phyloP scores from a whole-genome alignment of 495 filamentous ascomycete species.

The Cercophora sp. region DNA sequence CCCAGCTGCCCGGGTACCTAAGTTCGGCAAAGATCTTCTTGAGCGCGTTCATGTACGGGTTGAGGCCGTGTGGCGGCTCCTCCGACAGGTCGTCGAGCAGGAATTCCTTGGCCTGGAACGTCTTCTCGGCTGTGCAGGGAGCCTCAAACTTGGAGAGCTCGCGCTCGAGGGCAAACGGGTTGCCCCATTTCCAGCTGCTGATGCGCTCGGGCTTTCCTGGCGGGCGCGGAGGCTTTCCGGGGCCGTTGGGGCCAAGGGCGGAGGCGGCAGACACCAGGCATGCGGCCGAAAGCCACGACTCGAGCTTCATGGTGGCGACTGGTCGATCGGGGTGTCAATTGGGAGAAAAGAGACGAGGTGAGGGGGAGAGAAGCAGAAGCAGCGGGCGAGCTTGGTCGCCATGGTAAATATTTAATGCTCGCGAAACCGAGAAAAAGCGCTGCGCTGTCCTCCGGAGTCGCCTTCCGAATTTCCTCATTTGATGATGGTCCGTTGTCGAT shows the following conservation, averaged over 20 bases:
- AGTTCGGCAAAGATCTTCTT: slow-evolving; percentile 26
- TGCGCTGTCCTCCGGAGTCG: slow-evolving; percentile 33
- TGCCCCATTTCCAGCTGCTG: slow-evolving; percentile 26
- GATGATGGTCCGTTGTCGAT: slow-evolving; percentile 19
- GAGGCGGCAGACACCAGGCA: slow-evolving; percentile 15
- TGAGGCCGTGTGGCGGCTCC: slow-evolving; percentile 20
- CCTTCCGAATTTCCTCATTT: slow-evolving; percentile 33
- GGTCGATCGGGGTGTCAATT: neutral
- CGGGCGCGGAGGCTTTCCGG: slow-evolving; percentile 18
- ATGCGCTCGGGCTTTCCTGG: slow-evolving; percentile 20
- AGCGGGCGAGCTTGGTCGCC: neutral
- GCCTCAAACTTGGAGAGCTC: slow-evolving; percentile 15
- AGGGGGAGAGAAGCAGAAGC: neutral
- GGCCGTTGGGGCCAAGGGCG: slow-evolving; percentile 23
- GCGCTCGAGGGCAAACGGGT: slow-evolving; percentile 24
- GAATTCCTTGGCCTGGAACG: slow-evolving; percentile 27
- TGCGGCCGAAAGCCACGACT: slow-evolving; percentile 14
- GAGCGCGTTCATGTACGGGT: slow-evolving; percentile 27
- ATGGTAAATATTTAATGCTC: slow-evolving; percentile 9
- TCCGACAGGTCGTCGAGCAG: slow-evolving; percentile 33
- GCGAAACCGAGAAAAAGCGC: slow-evolving; percentile 5
- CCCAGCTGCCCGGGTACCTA: slow-evolving; percentile 34
- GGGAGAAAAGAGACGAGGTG: neutral
- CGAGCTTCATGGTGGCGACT: slow-evolving; percentile 19
- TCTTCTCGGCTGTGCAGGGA: slow-evolving; percentile 18